A percentile compares a stretch with the other conserved stretches of the same genome.
Evolutionary conservation across 1,284 basidiomycete species (phyloP).

Genomic region (Uromyces viciae-fabae): DNA sequence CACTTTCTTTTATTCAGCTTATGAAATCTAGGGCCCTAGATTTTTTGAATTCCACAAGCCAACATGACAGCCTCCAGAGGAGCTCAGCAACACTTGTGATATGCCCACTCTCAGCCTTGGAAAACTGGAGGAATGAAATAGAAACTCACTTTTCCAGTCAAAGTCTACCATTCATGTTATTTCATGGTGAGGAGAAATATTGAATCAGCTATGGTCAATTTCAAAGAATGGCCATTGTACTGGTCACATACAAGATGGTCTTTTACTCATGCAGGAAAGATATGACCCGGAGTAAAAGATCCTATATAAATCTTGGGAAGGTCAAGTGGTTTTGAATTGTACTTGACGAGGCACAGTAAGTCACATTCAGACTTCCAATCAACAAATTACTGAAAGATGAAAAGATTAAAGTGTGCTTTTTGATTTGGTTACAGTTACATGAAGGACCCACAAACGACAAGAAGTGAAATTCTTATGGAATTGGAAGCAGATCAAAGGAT

Average conservation of each 20-base stretch:
- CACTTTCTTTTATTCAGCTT: neutral
- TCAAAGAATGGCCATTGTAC: neutral
- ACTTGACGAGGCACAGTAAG: constrained; percentile 52
- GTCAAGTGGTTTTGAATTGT: constrained; percentile 55
- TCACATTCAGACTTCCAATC: too few relatives aligned
- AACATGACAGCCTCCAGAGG: neutral
- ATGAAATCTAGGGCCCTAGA: neutral
- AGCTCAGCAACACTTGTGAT: neutral
- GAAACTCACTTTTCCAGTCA: neutral
- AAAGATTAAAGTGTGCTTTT: too few relatives aligned
- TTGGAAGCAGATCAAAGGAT: too few relatives aligned
- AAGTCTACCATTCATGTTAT: neutral
- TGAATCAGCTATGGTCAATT: neutral
- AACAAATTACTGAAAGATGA: too few relatives aligned
- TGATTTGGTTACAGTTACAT: too few relatives aligned
- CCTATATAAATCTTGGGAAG: neutral
- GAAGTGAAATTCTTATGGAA: too few relatives aligned
- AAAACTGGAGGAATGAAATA: constrained; percentile 4
- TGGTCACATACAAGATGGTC: neutral
- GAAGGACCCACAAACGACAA: too few relatives aligned
- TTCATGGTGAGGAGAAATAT: neutral
- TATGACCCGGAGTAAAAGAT: too few relatives aligned
- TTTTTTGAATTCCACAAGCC: neutral
- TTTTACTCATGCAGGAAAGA: neutral
- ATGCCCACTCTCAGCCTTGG: neutral